A percentile compares a stretch with the other conserved stretches of the same genome.
Evolutionary conservation across 2,329 filamentous ascomycete genomes (phyloP).

Genomic region (Fusarium miscanthi): DNA sequence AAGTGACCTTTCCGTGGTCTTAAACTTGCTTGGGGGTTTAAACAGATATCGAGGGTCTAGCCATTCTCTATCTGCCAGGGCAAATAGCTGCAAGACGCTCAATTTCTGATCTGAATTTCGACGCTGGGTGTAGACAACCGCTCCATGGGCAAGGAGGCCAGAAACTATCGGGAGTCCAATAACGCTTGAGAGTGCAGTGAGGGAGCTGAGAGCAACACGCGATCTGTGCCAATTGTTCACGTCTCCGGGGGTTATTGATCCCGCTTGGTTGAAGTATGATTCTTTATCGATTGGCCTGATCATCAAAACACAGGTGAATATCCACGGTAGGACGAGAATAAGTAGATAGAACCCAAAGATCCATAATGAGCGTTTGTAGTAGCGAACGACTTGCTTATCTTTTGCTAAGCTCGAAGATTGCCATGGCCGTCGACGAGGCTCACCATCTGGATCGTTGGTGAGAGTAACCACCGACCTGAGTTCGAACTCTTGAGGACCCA

Average conservation of each 20-base stretch:
- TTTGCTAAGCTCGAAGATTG: slow-evolving; percentile 4
- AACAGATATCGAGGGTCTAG: not conserved
- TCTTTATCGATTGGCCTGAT: slow-evolving; percentile 5
- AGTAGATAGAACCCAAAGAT: not conserved
- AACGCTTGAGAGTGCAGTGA: not conserved
- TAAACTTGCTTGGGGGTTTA: accelerated
- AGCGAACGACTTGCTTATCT: not conserved
- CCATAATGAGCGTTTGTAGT: not conserved
- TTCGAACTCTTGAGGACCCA: not conserved
- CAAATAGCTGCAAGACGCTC: slow-evolving; percentile 13
- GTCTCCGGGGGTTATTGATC: not conserved
- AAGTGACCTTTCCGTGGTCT: not conserved
- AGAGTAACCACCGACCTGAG: not conserved
- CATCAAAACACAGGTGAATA: slow-evolving; percentile 26
- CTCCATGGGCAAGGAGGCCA: slow-evolving; percentile 20
- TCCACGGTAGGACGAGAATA: slow-evolving; percentile 18
- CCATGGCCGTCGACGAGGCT: not conserved
- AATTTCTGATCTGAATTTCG: slow-evolving; percentile 1
- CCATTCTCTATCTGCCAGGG: slow-evolving; percentile 24
- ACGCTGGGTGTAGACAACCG: slow-evolving; percentile 28
- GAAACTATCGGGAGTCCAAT: slow-evolving; percentile 26
- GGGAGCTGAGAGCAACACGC: not conserved
- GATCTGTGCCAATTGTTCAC: not conserved
- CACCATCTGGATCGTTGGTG: not conserved
- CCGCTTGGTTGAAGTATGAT: slow-evolving; percentile 18